A percentile compares a stretch with the other conserved stretches of the same genome.
phyloP scores from a whole-genome alignment of 345 rosid species.

The Gossypioides kirkii region DNA sequence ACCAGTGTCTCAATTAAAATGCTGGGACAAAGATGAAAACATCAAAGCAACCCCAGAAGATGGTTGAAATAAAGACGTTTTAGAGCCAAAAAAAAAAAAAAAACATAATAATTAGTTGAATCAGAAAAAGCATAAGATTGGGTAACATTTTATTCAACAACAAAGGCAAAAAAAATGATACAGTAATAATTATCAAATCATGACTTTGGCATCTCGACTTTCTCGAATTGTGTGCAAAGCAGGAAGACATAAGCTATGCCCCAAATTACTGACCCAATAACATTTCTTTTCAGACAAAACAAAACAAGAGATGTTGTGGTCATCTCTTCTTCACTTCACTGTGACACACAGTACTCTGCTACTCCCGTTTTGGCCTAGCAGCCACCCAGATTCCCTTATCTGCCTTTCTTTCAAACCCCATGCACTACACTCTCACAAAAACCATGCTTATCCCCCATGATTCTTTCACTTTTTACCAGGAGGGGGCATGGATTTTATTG shows the following conservation, averaged over 20 bases:
- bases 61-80: neutral
- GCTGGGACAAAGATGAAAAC: too few species aligned
- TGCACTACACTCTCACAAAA: neutral
- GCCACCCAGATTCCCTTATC: neutral
- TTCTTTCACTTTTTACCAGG: neutral
- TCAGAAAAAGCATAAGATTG: slow-evolving; percentile 7
- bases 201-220: slow-evolving; percentile 11
- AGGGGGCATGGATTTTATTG: neutral
- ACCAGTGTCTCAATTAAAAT: neutral
- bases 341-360: neutral
- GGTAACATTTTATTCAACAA: slow-evolving; percentile 6
- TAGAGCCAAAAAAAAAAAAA: neutral
- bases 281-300: slow-evolving; percentile 10
- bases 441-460: neutral
- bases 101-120: neutral
- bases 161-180: neutral
- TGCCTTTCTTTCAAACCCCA: neutral
- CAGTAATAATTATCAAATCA: slow-evolving; percentile 17
- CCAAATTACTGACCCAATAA: slow-evolving; percentile 6
- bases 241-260: slow-evolving; percentile 17
- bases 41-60: neutral
- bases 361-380: neutral
- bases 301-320: neutral
- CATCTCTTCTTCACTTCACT: neutral
- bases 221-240: slow-evolving; percentile 4